Percentiles rank a stretch among this genome's conserved stretches.
These are phyloP conservation scores for Aureobasidium mangrovei DNA, from an alignment of 2,329 filamentous ascomycete species.

Conservation along the genomic window DNA sequence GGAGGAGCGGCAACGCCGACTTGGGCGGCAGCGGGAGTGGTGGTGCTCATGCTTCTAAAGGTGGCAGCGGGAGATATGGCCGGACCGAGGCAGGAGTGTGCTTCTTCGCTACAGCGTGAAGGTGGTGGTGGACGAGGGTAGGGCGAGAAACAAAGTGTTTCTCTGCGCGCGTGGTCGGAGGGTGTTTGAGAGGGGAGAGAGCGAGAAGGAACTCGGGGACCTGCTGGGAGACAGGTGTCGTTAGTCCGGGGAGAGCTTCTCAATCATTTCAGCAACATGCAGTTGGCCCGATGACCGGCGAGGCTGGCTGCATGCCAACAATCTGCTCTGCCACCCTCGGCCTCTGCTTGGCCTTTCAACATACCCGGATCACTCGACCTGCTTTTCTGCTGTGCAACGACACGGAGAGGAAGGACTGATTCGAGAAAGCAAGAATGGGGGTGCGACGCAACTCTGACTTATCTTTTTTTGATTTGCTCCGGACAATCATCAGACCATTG, in stretches of 20 bases:
- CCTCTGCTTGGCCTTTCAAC: not conserved
- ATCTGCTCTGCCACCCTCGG: not conserved
- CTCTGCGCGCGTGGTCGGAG: constrained; percentile 21
- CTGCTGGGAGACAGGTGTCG: not conserved
- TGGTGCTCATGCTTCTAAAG: constrained; percentile 42
- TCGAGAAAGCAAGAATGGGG: not conserved
- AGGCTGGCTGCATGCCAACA: not conserved
- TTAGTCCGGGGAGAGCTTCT: constrained; percentile 12
- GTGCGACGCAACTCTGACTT: not conserved
- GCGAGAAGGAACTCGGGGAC: constrained; percentile 18
- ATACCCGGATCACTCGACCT: not conserved
- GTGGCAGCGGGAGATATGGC: constrained; percentile 46
- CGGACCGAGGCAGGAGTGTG: constrained; percentile 96
- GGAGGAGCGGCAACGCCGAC: constrained; percentile 45
- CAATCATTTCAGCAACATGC: not conserved
- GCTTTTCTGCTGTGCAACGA: not conserved
- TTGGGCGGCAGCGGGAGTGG: constrained; percentile 30
- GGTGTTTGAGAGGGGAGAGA: constrained; percentile 16
- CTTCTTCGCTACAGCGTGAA: constrained; percentile 59
- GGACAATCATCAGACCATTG: constrained; percentile 8
- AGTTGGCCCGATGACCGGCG: not conserved
- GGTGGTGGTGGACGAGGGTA: not conserved
- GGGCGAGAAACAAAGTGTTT: not conserved
- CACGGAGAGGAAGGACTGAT: not conserved
- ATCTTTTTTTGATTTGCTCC: not conserved